These are phyloP conservation scores for Parascedosporium putredinis DNA, from an alignment of 2,329 filamentous ascomycete species.

Conservation along the genomic window DNA sequence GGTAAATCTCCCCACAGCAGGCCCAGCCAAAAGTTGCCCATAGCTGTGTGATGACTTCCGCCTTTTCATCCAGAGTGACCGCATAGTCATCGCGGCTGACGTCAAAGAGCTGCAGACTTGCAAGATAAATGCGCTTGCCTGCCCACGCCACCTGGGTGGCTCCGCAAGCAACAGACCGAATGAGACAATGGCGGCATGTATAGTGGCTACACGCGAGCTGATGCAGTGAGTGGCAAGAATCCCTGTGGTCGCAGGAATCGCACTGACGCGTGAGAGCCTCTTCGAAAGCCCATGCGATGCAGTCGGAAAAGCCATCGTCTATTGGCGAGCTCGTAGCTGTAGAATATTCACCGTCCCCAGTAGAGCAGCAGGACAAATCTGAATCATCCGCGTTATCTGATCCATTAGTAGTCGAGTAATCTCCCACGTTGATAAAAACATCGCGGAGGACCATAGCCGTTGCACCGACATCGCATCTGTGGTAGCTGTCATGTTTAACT, in stretches of 20 bases:
- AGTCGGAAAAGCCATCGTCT: background rate
- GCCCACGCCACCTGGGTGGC: background rate
- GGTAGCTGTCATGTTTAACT: background rate
- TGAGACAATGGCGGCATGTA: background rate
- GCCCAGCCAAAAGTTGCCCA: background rate
- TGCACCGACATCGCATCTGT: background rate
- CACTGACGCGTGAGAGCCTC: background rate
- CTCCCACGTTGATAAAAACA: too few species aligned
- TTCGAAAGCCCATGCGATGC: background rate
- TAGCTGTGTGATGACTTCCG: background rate
- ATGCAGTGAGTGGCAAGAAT: background rate
- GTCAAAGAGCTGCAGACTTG: background rate
- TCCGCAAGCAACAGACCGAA: background rate
- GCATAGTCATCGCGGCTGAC: background rate
- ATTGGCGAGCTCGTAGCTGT: background rate
- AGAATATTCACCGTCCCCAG: too few species aligned
- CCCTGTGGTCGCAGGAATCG: background rate
- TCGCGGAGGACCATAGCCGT: too few species aligned
- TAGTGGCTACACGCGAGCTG: background rate
- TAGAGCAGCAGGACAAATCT: too few species aligned
- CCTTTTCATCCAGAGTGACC: background rate
- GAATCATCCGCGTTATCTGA: too few species aligned
- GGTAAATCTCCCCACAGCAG: background rate
- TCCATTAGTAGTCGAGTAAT: background rate
- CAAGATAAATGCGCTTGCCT: background rate